Percentiles rank a stretch among this genome's conserved stretches.
Evolutionary conservation across 2,329 filamentous ascomycete species (phyloP).

Genomic region (Sordariomycetes sp.): DNA sequence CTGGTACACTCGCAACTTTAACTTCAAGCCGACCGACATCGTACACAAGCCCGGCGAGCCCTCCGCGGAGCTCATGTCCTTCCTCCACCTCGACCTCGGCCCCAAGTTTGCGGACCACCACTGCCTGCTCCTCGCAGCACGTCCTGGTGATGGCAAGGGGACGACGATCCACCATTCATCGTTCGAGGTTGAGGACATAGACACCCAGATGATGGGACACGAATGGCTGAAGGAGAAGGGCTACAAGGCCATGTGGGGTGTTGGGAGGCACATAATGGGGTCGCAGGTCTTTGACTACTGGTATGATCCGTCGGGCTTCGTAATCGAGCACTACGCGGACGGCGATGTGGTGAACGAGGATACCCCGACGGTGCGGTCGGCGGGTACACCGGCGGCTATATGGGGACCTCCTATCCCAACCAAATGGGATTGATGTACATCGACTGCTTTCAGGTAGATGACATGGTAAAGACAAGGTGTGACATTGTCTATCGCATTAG

Average conservation of each 20-base stretch:
- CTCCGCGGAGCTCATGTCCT: slow-evolving; percentile 19
- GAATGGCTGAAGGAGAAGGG: slow-evolving; percentile 54
- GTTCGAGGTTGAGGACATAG: slow-evolving; percentile 63
- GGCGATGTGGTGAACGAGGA: slow-evolving; percentile 51
- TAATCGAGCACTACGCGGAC: slow-evolving; percentile 64
- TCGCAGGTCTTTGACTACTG: slow-evolving; percentile 51
- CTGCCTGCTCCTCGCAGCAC: slow-evolving; percentile 38
- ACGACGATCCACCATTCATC: slow-evolving; percentile 57
- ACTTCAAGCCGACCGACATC: slow-evolving; percentile 25
- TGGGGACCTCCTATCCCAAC: too few relatives aligned
- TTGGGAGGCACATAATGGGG: slow-evolving; percentile 59
- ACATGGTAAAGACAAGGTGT: too few relatives aligned
- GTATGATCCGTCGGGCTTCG: slow-evolving; percentile 48
- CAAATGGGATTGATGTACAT: too few relatives aligned
- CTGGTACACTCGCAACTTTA: slow-evolving; percentile 28
- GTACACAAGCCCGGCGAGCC: slow-evolving; percentile 7
- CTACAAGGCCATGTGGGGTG: slow-evolving; percentile 58
- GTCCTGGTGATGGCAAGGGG: slow-evolving; percentile 28
- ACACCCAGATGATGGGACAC: slow-evolving; percentile 60
- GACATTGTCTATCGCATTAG: too few relatives aligned
- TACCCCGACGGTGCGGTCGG: background rate
- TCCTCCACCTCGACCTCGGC: slow-evolving; percentile 33
- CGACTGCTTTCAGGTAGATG: too few relatives aligned
- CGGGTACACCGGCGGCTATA: too few relatives aligned
- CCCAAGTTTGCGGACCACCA: slow-evolving; percentile 36